Evolutionary conservation across 805 yeast species (phyloP).

Genomic region (Candida saitoana): DNA sequence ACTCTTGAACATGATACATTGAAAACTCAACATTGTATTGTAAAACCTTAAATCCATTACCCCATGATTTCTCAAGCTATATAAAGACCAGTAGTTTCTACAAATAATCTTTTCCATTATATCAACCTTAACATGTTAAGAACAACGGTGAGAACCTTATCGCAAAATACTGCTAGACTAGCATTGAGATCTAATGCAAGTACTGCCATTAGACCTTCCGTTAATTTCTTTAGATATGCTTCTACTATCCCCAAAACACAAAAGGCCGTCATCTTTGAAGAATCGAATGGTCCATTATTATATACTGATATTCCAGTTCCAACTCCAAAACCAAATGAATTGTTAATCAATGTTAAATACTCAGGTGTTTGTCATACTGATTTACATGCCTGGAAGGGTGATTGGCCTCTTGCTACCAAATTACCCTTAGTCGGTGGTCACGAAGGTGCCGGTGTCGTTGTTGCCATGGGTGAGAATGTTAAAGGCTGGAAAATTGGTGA

Average conservation of each 20-base stretch:
- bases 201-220: not conserved
- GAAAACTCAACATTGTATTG: not conserved
- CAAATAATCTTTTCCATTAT: not conserved
- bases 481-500: slow-evolving; percentile 43
- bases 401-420: slow-evolving; percentile 43
- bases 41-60: not conserved
- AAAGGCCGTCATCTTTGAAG: slow-evolving; percentile 41
- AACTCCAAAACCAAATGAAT: slow-evolving; percentile 35
- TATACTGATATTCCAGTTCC: slow-evolving; percentile 43
- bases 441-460: slow-evolving; percentile 48
- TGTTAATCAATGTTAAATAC: slow-evolving; percentile 42
- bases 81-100: not conserved
- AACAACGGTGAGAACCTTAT: not conserved
- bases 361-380: slow-evolving; percentile 47
- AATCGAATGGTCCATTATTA: slow-evolving; percentile 38
- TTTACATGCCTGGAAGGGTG: slow-evolving; percentile 47
- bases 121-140: not conserved
- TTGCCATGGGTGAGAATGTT: slow-evolving; percentile 39
- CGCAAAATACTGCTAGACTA: slow-evolving; percentile 1
- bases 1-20: slow-evolving; percentile 42
- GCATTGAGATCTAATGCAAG: slow-evolving; percentile 1
- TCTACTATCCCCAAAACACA: slow-evolving; percentile 37
- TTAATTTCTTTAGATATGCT: slow-evolving; percentile 1
- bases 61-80: not conserved
- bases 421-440: slow-evolving; percentile 47